These are phyloP conservation scores for Vitis labrusca DNA, from an alignment of 164 flowering plant genomes.

Conservation along the genomic window DNA sequence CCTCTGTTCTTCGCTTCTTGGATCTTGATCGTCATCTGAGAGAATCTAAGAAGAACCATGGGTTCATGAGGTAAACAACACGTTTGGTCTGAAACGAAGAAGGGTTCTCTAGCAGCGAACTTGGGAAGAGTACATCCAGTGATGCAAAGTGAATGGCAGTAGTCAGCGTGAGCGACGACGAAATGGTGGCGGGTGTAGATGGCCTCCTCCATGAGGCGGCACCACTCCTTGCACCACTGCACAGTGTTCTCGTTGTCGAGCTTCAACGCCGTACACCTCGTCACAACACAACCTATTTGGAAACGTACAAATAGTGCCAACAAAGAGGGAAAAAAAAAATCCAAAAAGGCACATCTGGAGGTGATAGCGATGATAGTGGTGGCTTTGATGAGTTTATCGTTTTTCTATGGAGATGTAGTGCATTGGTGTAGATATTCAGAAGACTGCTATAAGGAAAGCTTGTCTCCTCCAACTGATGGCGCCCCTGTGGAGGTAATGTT, in stretches of 20 bases:
- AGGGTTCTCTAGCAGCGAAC: constrained; percentile 82
- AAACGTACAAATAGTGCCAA: too few species aligned
- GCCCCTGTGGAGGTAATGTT: too few species aligned
- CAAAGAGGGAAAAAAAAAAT: background rate
- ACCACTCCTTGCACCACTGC: constrained; percentile 88
- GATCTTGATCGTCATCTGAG: too few species aligned
- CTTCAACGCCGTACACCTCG: constrained; percentile 89
- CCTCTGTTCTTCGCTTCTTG: too few species aligned
- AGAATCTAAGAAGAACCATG: too few species aligned
- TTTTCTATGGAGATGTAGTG: too few species aligned
- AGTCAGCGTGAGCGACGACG: constrained; percentile 89
- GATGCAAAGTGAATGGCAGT: constrained; percentile 78
- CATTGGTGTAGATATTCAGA: too few species aligned
- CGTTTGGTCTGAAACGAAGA: constrained; percentile 67
- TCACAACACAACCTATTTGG: constrained; percentile 8
- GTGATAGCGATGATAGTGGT: background rate
- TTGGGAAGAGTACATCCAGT: constrained; percentile 74
- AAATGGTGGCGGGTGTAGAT: constrained; percentile 90
- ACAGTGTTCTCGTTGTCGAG: constrained; percentile 92
- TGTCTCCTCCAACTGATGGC: too few species aligned
- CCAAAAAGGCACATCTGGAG: background rate
- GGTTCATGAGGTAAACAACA: too few species aligned
- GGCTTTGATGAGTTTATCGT: background rate
- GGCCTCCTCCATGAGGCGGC: constrained; percentile 81
- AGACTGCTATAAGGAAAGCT: too few species aligned